Evolutionary conservation across 345 rosid species (phyloP), one percentile per base, ranked within the genome.

Genomic region (Lepidium aucheri): DNA sequence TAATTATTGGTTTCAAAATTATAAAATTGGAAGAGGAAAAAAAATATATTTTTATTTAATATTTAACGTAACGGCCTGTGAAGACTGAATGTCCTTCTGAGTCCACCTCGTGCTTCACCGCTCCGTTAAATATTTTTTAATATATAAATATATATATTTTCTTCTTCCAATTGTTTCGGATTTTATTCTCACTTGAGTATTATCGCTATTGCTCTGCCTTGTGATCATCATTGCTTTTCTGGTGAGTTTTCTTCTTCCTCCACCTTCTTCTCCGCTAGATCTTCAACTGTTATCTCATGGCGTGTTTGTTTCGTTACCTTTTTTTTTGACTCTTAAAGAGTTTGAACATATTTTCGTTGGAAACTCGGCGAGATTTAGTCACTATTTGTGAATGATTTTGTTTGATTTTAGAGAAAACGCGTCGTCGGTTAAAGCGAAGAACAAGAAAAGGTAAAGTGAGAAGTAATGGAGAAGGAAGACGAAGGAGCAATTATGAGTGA

Each of bases 81-180:
- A 72, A 59, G 76, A 40, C 28, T 20, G 76, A 30, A 9, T 58
- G 18, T 38, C 18, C 54, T 28, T 60, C 13, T 73, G 44, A 35
- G 20, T 43, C 73, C 73, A 45, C 73, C 73, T 53, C 73, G 68
- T 74, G 73, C 68, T 60, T 65, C 72, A 73, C 72, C 76, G 76
- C 72, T 43, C 67, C 61, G 24, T 40, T 3, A 57, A 18, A 72
- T 50, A 14, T 64, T 47, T 46, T 26, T 18, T 35, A 2, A 28
- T 28, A 3, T 28, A 28, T 28, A 5, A 3, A 28, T 10, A 13
- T 6, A 32, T 26, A 49, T 22, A 9, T 18, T 24, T 14, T 45
- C 22, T 3, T 60, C 4, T 55, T 15, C 39, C 22, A 47, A 40
- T n/a, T 64, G 7, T 38, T 41, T 11, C 47, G 68, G 68, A 52